Conservation (phyloP, 768 basidiomycete genomes). For the Collybiopsis luxurians region DNA sequence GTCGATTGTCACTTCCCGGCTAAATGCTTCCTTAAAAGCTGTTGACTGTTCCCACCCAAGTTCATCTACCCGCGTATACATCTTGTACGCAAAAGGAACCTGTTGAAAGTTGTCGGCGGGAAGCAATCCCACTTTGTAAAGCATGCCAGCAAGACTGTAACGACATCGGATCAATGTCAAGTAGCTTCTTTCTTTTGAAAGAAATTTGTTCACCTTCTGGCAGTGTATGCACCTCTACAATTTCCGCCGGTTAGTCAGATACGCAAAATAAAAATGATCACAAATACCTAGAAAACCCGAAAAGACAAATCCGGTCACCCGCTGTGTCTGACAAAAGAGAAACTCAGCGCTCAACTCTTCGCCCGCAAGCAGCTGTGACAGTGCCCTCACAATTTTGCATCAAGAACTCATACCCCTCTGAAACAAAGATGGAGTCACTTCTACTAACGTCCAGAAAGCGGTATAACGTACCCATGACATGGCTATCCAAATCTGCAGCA, state of each 20-base stretch:
- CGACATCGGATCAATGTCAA: background rate
- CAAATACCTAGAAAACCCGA: too few relatives aligned
- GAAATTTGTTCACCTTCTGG: conserved; percentile 40
- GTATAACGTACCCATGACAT: conserved; percentile 42
- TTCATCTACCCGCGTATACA: conserved; percentile 43
- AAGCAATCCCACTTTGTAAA: conserved; percentile 23
- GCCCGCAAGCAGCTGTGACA: background rate
- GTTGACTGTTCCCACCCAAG: conserved; percentile 42
- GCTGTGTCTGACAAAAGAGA: conserved; percentile 36
- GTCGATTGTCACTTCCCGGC: conserved; percentile 43
- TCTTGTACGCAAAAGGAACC: conserved; percentile 57
- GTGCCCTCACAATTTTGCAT: conserved; percentile 52
- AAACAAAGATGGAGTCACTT: background rate
- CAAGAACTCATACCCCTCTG: conserved; percentile 55
- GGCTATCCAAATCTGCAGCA: conserved; percentile 45
- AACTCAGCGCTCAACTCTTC: background rate
- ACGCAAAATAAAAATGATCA: too few relatives aligned
- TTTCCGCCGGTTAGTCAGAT: too few relatives aligned
- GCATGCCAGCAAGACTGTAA: conserved; percentile 26
- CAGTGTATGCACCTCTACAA: conserved; percentile 65
- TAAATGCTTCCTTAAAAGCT: conserved; percentile 50
- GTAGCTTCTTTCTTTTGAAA: background rate
- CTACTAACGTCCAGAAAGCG: background rate
- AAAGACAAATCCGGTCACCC: conserved; percentile 19
- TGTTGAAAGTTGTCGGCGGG: conserved; percentile 35